Evolutionary conservation across 371 early-diverging fungal genomes (phyloP).

Genomic region (Mortierella sp.): DNA sequence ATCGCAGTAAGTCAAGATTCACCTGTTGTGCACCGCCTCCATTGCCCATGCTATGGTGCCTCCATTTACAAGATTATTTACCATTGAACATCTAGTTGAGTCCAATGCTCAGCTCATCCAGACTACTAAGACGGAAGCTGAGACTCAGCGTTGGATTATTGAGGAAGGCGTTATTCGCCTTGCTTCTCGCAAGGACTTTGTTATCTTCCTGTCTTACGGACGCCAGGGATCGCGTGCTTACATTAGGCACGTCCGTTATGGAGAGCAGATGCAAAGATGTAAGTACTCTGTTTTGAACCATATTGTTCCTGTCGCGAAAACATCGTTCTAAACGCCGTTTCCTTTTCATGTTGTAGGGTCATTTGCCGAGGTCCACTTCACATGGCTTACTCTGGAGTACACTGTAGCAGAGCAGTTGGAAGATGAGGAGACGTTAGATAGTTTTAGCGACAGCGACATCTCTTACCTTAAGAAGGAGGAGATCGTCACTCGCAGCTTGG

Average conservation of each 20-base stretch:
- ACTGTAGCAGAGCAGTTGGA: slow-evolving; percentile 25
- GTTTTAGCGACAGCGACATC: slow-evolving; percentile 58
- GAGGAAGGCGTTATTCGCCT: slow-evolving; percentile 42
- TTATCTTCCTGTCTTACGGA: slow-evolving; percentile 44
- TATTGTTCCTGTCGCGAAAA: too few species aligned
- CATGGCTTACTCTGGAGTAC: slow-evolving; percentile 49
- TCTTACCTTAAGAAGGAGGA: slow-evolving; percentile 30
- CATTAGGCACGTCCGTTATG: slow-evolving; percentile 39
- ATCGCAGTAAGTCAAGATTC: slow-evolving; percentile 56
- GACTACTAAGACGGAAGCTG: slow-evolving; percentile 12
- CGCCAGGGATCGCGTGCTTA: slow-evolving; percentile 36
- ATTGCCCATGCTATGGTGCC: too few species aligned
- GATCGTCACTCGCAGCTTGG: slow-evolving; percentile 10
- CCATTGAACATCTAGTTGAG: slow-evolving; percentile 13
- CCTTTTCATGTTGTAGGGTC: slow-evolving; percentile 25
- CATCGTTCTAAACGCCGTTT: too few species aligned
- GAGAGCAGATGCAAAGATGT: slow-evolving; percentile 35
- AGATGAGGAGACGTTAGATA: slow-evolving; percentile 60
- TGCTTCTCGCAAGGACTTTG: slow-evolving; percentile 36
- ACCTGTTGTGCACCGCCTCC: too few species aligned
- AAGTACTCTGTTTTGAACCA: slow-evolving; percentile 1
- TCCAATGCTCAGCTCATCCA: slow-evolving; percentile 37
- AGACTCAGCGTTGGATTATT: slow-evolving; percentile 39
- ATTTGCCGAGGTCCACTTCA: slow-evolving; percentile 47
- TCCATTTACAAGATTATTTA: too few species aligned